Percentiles rank a stretch among this genome's conserved stretches.
These are phyloP conservation scores for Cercospora sesami DNA, from an alignment of 2,329 filamentous ascomycete genomes.

Conservation along the genomic window DNA sequence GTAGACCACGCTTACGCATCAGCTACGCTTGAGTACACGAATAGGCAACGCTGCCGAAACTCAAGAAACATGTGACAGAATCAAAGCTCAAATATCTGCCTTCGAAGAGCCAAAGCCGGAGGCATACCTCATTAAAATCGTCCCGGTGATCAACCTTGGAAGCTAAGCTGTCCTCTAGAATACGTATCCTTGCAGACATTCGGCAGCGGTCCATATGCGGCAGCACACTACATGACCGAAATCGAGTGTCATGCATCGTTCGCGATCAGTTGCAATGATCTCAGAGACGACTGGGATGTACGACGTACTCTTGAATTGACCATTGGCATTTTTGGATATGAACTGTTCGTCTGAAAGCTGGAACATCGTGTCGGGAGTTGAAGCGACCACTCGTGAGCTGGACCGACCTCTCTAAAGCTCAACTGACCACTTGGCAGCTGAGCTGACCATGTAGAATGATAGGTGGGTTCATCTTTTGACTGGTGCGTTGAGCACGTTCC, in stretches of 20 bases:
- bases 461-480: not conserved
- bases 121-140: not conserved
- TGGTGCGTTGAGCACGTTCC: not conserved
- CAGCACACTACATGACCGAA: no score
- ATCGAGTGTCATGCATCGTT: no score
- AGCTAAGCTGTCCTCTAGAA: not conserved
- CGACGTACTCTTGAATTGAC: not conserved
- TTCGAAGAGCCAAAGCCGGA: not conserved
- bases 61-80: no score
- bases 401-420: not conserved
- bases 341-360: not conserved
- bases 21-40: not conserved
- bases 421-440: not conserved
- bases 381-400: not conserved
- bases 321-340: not conserved
- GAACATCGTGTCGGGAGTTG: not conserved
- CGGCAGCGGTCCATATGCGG: not conserved
- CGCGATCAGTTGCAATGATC: not conserved
- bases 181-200: not conserved
- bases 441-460: not conserved
- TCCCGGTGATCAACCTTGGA: not conserved
- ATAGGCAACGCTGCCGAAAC: not conserved
- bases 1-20: not conserved
- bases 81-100: no score
- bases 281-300: not conserved